These are phyloP conservation scores for Globisporangium sylvaticum DNA, from an alignment of 352 stramenopile genomes.

Conservation along the genomic window DNA sequence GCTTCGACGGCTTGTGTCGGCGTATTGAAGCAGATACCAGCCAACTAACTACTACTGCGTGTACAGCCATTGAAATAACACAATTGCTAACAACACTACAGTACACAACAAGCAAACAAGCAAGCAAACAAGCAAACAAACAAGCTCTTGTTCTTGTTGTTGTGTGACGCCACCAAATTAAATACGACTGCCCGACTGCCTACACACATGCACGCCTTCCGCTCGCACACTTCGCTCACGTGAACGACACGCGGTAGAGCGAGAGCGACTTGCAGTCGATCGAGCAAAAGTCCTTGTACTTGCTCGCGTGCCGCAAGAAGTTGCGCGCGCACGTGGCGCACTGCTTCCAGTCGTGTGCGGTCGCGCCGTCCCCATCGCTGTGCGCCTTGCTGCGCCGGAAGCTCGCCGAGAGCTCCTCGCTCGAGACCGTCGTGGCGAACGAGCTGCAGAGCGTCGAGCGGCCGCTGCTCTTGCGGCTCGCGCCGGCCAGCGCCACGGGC, in stretches of 20 bases:
- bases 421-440: slow-evolving; percentile 45
- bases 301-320: slow-evolving; percentile 50
- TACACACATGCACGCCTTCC: background rate
- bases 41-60: background rate
- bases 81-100: background rate
- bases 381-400: slow-evolving; percentile 38
- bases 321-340: slow-evolving; percentile 60
- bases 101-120: background rate
- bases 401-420: slow-evolving; percentile 28
- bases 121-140: no score
- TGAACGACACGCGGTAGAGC: slow-evolving; percentile 32
- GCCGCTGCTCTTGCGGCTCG: slow-evolving; percentile 45
- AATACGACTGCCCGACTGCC: background rate
- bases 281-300: slow-evolving; percentile 62
- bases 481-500: slow-evolving; percentile 63
- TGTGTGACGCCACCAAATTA: slow-evolving; percentile 10
- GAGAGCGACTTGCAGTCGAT: slow-evolving; percentile 76
- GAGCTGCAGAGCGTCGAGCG: slow-evolving; percentile 60
- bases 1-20: background rate
- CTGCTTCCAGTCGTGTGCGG: slow-evolving; percentile 29
- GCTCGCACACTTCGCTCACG: background rate
- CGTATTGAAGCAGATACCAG: background rate
- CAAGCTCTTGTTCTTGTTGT: background rate
- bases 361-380: slow-evolving; percentile 29
- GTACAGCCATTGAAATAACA: background rate